A percentile compares a stretch with the other conserved stretches of the same genome.
These are phyloP conservation scores for Ophiostoma ulmi DNA, from an alignment of 2,329 filamentous ascomycete species.

Conservation along the genomic window DNA sequence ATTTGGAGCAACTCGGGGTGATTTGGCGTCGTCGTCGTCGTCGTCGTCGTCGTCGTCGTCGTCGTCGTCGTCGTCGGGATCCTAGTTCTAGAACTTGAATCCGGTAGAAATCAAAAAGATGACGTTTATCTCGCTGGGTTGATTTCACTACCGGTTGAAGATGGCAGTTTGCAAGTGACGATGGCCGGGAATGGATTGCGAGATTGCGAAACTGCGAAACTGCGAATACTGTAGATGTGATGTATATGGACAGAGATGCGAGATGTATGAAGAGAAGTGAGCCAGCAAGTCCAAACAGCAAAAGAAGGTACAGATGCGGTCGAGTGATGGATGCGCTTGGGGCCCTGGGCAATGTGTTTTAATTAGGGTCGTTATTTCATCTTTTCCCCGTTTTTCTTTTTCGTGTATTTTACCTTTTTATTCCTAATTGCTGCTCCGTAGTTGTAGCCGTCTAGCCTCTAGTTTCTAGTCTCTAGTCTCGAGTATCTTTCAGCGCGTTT, in stretches of 20 bases:
- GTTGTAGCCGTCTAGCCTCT: not conserved
- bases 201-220: no score
- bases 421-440: not conserved
- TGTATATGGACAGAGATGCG: not conserved
- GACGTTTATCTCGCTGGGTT: no score
- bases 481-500: not conserved
- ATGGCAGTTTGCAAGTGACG: no score
- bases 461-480: not conserved
- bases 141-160: no score
- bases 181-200: no score
- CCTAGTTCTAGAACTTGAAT: no score
- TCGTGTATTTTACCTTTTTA: constrained; percentile 11
- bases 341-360: constrained; percentile 8
- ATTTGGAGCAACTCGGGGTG: not conserved
- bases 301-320: constrained; percentile 5
- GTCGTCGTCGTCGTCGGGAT: not conserved
- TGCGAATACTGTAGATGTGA: not conserved
- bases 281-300: not conserved
- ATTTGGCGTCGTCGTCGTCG: not conserved
- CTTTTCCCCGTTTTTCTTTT: constrained; percentile 9
- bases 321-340: not conserved
- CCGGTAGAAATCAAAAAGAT: no score
- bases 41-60: no score
- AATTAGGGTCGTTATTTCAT: constrained; percentile 11
- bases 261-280: not conserved